Base-by-base conservation (phyloP, 306 rosid species). In the Cucumis cinereus region DNA sequence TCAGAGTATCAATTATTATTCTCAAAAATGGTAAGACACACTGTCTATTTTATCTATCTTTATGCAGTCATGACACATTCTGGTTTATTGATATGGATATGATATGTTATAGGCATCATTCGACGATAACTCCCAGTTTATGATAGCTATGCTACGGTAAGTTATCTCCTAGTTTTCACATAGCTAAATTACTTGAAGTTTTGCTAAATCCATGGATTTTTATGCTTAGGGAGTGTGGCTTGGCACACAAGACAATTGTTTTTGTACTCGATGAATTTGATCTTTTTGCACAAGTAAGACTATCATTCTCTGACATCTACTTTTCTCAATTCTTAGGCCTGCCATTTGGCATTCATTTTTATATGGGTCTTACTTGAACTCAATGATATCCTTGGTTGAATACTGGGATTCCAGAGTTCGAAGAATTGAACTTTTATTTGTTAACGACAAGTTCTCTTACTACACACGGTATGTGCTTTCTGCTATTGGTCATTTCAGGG, bases 91-190 rank as follows among this genome's bases (percentile, higher is more conserved):
- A 73, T 67, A 23, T 69, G 72, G 54, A 77, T 35, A 53, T 83
- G 84, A 28, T 63, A 66, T 82, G 38, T 87, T 83, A 77, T 58
- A 91, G 97, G 97, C 97, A 74, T 91, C 98, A 6, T 90, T 81
- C 87, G 97, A 94, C 72, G 97, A 94, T 77, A 94, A 94, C 82
- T 89, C 96, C 74, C 91, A 91, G 83, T 94, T 94, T 85, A 84
- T 94, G 89, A 79, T 90, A 60, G 94, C 98, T 79, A 86, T 94
- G 93, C 84, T 94, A 77, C 85, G 90, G 97, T 91, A 82, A 79
- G 94, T 79, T 35, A 83, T 79, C 28, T 60, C 56, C 66, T 77
- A 81, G 69, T 68, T 63, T 78, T 24, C 19, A 47, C 75, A 40
- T 47, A 26, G 20, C 33, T 60, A 36, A 50, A 36, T 53, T 79